Percentiles rank a stretch among this genome's conserved stretches.
Evolutionary conservation across 768 basidiomycete species (phyloP).

Genomic region (Pleurotus cornucopiae): DNA sequence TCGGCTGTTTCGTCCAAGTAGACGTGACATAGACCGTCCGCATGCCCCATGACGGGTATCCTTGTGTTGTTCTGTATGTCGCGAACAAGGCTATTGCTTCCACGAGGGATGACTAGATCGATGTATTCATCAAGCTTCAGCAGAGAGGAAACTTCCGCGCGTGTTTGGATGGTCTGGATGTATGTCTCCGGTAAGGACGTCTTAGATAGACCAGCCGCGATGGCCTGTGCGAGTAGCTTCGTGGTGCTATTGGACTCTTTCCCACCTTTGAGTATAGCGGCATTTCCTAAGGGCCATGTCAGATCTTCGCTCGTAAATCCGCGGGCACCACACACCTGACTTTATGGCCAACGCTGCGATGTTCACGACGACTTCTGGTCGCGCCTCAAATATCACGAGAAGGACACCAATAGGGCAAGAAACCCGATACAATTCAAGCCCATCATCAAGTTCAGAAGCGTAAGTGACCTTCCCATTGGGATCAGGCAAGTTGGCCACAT

Average conservation of each 20-base stretch:
- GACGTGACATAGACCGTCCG: constrained; percentile 90
- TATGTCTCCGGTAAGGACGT: constrained; percentile 76
- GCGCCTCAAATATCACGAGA: constrained; percentile 94
- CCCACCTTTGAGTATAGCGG: constrained; percentile 95
- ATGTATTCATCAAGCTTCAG: constrained; percentile 88
- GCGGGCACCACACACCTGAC: constrained; percentile 62
- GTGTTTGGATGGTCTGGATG: constrained; percentile 88
- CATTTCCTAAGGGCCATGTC: constrained; percentile 61
- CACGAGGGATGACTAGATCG: constrained; percentile 94
- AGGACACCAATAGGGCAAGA: constrained; percentile 96
- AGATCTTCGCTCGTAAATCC: neutral
- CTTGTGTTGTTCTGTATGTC: constrained; percentile 86
- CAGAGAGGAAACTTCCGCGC: constrained; percentile 85
- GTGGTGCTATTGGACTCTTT: constrained; percentile 90
- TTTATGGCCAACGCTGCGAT: constrained; percentile 96
- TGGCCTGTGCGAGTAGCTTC: constrained; percentile 70
- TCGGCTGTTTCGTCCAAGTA: constrained; percentile 85
- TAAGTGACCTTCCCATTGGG: constrained; percentile 87
- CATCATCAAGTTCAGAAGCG: constrained; percentile 85
- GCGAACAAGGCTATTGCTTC: constrained; percentile 85
- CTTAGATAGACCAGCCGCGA: constrained; percentile 68
- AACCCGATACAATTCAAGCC: constrained; percentile 85
- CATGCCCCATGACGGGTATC: constrained; percentile 99
- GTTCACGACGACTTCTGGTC: constrained; percentile 97
- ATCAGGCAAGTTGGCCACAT: constrained; percentile 82